These are phyloP conservation scores for Yamadazyma pseudoaaseri DNA, from an alignment of 1,139 yeast species.

Conservation along the genomic window DNA sequence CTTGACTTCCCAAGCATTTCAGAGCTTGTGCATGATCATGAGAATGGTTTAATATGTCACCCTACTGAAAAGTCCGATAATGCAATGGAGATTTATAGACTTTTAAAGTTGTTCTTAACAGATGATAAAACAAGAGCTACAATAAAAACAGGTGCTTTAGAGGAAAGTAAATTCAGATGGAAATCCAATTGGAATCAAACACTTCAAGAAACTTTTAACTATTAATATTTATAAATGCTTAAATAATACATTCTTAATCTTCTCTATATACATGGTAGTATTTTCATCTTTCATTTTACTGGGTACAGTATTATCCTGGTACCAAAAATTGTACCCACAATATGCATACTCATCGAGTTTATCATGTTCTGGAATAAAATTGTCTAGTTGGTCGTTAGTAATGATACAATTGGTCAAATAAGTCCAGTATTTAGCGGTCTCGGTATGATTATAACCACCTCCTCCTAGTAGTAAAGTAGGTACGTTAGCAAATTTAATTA, in stretches of 20 bases:
- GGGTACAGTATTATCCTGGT: not conserved
- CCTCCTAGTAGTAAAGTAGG: slow-evolving; percentile 63
- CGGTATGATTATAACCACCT: slow-evolving; percentile 70
- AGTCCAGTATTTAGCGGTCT: slow-evolving; percentile 67
- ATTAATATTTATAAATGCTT: slow-evolving; percentile 16
- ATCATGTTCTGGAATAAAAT: slow-evolving; percentile 54
- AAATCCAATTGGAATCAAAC: slow-evolving; percentile 61
- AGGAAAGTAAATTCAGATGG: slow-evolving; percentile 73
- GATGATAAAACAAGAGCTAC: slow-evolving; percentile 29
- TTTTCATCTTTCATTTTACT: slow-evolving; percentile 3
- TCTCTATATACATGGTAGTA: not conserved
- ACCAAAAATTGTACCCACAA: slow-evolving; percentile 52
- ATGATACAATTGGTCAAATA: slow-evolving; percentile 45
- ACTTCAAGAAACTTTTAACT: slow-evolving; percentile 20
- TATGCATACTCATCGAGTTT: slow-evolving; percentile 41
- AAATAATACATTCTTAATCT: slow-evolving; percentile 23
- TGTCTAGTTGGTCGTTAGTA: slow-evolving; percentile 21
- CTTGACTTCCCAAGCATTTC: slow-evolving; percentile 69
- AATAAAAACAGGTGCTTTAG: slow-evolving; percentile 66
- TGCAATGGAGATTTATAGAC: slow-evolving; percentile 47
- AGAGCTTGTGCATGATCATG: slow-evolving; percentile 52
- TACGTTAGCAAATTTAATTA: slow-evolving; percentile 17
- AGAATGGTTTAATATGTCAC: slow-evolving; percentile 44
- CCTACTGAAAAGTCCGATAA: slow-evolving; percentile 12
- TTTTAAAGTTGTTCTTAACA: slow-evolving; percentile 46